These are phyloP conservation scores for Lasiodiplodia theobromae DNA, from an alignment of 2,329 filamentous ascomycete genomes.

Conservation along the genomic window DNA sequence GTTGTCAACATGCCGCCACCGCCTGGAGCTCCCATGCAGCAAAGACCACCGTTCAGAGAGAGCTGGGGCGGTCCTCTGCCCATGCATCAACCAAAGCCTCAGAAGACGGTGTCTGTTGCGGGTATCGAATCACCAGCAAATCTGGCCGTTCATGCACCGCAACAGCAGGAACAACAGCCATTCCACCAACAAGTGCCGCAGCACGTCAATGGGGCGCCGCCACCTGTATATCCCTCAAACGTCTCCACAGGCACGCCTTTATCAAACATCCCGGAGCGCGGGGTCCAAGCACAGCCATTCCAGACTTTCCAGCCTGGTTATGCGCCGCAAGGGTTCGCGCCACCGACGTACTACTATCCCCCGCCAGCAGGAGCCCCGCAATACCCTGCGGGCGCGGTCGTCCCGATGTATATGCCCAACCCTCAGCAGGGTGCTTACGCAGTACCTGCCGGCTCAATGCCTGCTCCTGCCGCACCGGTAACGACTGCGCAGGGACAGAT, in stretches of 20 bases:
- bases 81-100: slow-evolving; percentile 94
- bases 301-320: slow-evolving; percentile 68
- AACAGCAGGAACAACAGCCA: slow-evolving; percentile 76
- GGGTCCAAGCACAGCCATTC: slow-evolving; percentile 89
- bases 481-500: slow-evolving; percentile 59
- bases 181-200: slow-evolving; percentile 95
- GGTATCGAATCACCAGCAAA: slow-evolving; percentile 86
- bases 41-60: slow-evolving; percentile 65
- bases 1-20: slow-evolving; percentile 61
- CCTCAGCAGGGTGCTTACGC: slow-evolving; percentile 57
- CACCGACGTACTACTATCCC: slow-evolving; percentile 71
- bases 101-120: slow-evolving; percentile 91
- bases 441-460: slow-evolving; percentile 44
- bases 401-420: slow-evolving; percentile 65
- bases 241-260: slow-evolving; percentile 79
- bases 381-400: slow-evolving; percentile 55
- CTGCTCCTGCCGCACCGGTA: slow-evolving; percentile 34
- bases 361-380: slow-evolving; percentile 47
- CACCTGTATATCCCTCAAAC: slow-evolving; percentile 74
- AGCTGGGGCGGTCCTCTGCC: slow-evolving; percentile 68
- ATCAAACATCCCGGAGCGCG: slow-evolving; percentile 90
- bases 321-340: slow-evolving; percentile 52
- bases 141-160: slow-evolving; percentile 65
- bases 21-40: slow-evolving; percentile 61
- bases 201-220: slow-evolving; percentile 69